Base-by-base conservation (phyloP, 768 basidiomycete genomes). In the Paxillus ammoniavirescens region DNA sequence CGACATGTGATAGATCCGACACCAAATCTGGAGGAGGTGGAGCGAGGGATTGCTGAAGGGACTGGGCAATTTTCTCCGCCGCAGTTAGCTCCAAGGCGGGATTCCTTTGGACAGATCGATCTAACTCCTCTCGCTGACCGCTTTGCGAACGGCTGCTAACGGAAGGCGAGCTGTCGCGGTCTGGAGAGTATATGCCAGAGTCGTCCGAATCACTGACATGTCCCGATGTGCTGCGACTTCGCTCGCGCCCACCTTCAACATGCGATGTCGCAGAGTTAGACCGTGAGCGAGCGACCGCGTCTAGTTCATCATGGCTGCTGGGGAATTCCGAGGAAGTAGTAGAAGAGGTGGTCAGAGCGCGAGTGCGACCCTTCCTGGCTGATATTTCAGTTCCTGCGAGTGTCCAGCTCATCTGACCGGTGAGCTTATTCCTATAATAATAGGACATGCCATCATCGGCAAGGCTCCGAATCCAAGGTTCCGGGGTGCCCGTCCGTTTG, bases 371-470 rank as follows among this genome's bases (percentile, higher is more conserved):
- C 35, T 61, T 65, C 61, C 61, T 68, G 54, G 53, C 53, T 42
- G 55, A 21, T 49, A 53, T 52, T 17, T 70, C 61, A 15, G 57
- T 55, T 53, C 84, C 83, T 38, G 89, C 90, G 33, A 80, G 73
- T 6, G 82, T 82, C 90, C 87, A 90, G 51, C 82, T 82, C 14
- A 85, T 74, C 49, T 81, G 72, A 13, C 87, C 87, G 54, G 85
- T 86, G 21, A 78, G 63, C 57, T 78, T 84, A 75, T 95, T 94
- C 67, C 79, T 67, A 68, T 89, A 94, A 64, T 82, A 91, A 66
- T 89, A 91, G 3, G 87, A 82, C 72, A 82, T 75, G 35, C 91
- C 91, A 60, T 94, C 92, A 62, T 93, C 91, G 21, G 87, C 87
- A 42, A 92, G 76, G 50, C 83, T 83, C 62, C 81, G 82, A 18